Evolutionary conservation across 768 basidiomycete species (phyloP).

Genomic region (Agaricus blazei): DNA sequence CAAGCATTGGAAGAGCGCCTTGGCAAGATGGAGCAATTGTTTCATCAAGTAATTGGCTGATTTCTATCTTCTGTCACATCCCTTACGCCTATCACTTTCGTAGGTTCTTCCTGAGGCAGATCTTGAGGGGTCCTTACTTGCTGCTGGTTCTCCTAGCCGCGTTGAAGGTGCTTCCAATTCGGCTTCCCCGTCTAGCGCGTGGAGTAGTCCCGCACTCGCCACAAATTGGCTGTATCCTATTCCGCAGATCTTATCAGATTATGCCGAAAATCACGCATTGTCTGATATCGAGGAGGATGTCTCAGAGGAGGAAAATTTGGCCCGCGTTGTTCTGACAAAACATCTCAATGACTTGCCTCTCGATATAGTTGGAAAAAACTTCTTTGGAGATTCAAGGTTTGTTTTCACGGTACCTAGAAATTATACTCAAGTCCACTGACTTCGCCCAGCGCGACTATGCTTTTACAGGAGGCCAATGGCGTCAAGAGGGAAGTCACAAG

Average conservation of each 20-base stretch:
- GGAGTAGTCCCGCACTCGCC: neutral
- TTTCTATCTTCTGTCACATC: neutral
- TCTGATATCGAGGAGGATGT: slow-evolving; percentile 12
- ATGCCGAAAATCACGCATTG: slow-evolving; percentile 10
- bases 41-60: slow-evolving; percentile 17
- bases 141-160: neutral
- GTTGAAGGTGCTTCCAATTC: neutral
- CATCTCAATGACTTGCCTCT: slow-evolving; percentile 26
- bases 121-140: slow-evolving; percentile 11
- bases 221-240: slow-evolving; percentile 15
- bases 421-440: neutral
- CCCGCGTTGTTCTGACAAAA: slow-evolving; percentile 27
- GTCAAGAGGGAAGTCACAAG: slow-evolving; percentile 36
- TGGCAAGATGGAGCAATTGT: slow-evolving; percentile 23
- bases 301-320: slow-evolving; percentile 25
- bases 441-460: slow-evolving; percentile 32
- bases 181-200: neutral
- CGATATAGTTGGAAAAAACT: slow-evolving; percentile 25
- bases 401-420: neutral
- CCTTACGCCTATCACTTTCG: neutral
- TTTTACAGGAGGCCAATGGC: slow-evolving; percentile 35
- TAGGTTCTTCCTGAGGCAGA: slow-evolving; percentile 20
- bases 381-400: slow-evolving; percentile 37
- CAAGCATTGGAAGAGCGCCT: slow-evolving; percentile 23
- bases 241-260: slow-evolving; percentile 10